These are phyloP conservation scores for Neocallimastix lanati DNA, from an alignment of 192 early-diverging fungal species.

Conservation along the genomic window DNA sequence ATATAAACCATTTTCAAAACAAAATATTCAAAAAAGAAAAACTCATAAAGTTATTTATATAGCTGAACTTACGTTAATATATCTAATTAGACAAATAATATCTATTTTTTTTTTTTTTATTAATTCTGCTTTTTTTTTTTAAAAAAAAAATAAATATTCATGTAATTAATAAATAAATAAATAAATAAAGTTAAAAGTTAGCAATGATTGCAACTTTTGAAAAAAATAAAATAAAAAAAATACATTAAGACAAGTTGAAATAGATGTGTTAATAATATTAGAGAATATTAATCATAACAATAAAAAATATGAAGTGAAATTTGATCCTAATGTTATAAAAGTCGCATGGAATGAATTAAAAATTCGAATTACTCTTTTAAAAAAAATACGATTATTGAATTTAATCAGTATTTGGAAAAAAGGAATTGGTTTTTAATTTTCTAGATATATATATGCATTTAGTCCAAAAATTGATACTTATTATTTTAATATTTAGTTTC, in stretches of 20 bases:
- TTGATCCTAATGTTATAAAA: slow-evolving; percentile 29
- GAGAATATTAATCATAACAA: slow-evolving; percentile 6
- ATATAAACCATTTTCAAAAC: not conserved
- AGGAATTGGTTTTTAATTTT: too few relatives aligned
- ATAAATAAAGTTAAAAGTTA: too few relatives aligned
- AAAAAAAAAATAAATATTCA: too few relatives aligned
- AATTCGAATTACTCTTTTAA: slow-evolving; percentile 20
- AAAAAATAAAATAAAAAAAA: too few relatives aligned
- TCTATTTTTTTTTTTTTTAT: too few relatives aligned
- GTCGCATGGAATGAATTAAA: slow-evolving; percentile 34
- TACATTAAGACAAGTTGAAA: slow-evolving; percentile 11
- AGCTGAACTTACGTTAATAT: slow-evolving; percentile 7
- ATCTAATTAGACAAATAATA: too few relatives aligned
- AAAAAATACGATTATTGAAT: slow-evolving; percentile 52
- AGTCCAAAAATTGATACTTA: too few relatives aligned
- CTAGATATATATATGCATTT: too few relatives aligned
- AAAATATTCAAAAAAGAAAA: not conserved
- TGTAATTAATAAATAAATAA: too few relatives aligned
- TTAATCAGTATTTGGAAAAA: slow-evolving; percentile 60
- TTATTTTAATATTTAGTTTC: too few relatives aligned
- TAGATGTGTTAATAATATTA: slow-evolving; percentile 8
- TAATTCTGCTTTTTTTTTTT: too few relatives aligned
- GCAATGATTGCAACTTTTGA: too few relatives aligned
- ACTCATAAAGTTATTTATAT: not conserved
- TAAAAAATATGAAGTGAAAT: not conserved